Percentiles rank a stretch among this genome's conserved stretches.
Conservation (phyloP, 257 asterid species). For the Solanum rostratum region DNA sequence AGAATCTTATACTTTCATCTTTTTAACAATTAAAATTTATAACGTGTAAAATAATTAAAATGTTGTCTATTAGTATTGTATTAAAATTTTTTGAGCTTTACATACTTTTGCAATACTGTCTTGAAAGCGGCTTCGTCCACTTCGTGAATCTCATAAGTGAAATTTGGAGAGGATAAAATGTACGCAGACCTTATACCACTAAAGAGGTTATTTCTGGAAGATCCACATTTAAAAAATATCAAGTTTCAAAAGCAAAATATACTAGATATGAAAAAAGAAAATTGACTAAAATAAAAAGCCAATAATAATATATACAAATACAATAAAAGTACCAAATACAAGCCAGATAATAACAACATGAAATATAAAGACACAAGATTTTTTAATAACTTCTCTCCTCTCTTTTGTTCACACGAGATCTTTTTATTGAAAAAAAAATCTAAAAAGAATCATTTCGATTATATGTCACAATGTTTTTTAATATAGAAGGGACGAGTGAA, state of each 20-base stretch:
- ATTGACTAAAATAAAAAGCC: too few species aligned
- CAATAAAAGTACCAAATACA: too few species aligned
- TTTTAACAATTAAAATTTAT: background rate
- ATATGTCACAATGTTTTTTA: background rate
- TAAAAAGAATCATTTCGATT: background rate
- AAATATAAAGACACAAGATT: too few species aligned
- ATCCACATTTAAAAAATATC: too few species aligned
- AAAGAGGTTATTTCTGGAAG: too few species aligned
- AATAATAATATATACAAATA: too few species aligned
- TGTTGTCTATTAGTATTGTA: background rate
- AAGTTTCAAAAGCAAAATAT: too few species aligned
- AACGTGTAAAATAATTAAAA: background rate
- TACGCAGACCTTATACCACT: too few species aligned
- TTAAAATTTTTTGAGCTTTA: background rate
- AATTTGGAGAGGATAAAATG: too few species aligned
- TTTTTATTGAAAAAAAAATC: background rate
- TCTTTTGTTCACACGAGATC: accelerated
- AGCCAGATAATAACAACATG: too few species aligned
- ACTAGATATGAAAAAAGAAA: too few species aligned
- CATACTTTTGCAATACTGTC: background rate
- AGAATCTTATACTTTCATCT: background rate
- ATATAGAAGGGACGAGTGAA: background rate
- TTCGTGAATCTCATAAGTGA: too few species aligned
- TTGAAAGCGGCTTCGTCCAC: background rate
- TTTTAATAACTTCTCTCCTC: background rate